Percentiles rank a stretch among this genome's conserved stretches.
These are phyloP conservation scores for Arthrinium phaeospermum DNA, from an alignment of 2,329 filamentous ascomycete species.

Conservation along the genomic window DNA sequence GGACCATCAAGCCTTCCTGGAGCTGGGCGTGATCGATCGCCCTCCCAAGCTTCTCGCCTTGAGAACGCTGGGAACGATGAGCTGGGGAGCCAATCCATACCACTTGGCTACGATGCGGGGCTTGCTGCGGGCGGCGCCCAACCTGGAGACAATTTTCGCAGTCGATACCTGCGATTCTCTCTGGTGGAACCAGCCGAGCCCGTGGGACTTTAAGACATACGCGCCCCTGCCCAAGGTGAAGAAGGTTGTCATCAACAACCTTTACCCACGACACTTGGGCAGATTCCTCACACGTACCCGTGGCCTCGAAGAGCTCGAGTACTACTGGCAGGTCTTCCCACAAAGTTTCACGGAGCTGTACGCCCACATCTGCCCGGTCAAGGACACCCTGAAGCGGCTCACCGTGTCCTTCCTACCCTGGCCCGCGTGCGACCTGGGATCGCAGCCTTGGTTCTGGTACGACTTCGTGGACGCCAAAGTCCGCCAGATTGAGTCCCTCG, in stretches of 20 bases:
- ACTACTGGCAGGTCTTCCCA: not conserved
- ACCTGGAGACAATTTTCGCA: not conserved
- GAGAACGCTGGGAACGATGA: not conserved
- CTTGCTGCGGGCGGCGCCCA: not conserved
- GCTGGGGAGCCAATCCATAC: not conserved
- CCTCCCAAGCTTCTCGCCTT: not conserved
- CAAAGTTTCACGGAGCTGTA: not conserved
- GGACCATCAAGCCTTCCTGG: not conserved
- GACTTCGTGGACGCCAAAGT: not conserved
- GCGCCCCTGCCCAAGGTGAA: not conserved
- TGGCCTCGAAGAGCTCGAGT: not conserved
- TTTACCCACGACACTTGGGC: not conserved
- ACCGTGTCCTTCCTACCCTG: not conserved
- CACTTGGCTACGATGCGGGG: not conserved
- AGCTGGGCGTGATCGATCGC: too few relatives aligned
- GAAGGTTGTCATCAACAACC: not conserved
- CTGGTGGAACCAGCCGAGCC: not conserved
- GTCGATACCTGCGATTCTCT: not conserved
- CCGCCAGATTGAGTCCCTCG: not conserved
- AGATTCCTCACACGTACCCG: not conserved
- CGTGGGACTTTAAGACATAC: not conserved
- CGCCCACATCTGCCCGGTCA: too few relatives aligned
- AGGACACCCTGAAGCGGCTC: not conserved
- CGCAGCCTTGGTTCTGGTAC: not conserved
- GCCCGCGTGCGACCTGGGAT: not conserved